phyloP scores from a whole-genome alignment of 164 flowering plant species.

The Houttuynia cordata region DNA sequence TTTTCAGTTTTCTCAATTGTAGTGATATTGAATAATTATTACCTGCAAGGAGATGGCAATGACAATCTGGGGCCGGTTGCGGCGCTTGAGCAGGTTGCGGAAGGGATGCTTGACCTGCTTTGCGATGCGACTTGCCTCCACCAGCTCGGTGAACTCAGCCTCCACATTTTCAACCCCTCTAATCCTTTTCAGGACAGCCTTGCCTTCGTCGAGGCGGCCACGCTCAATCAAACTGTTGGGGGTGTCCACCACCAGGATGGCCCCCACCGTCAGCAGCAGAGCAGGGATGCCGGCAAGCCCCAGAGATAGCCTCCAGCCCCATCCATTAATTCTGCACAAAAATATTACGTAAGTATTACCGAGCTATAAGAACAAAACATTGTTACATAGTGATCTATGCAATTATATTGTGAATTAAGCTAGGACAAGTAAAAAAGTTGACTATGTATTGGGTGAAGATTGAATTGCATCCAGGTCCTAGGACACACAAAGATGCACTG shows the following conservation, averaged over 20 bases:
- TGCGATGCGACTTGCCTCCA: conserved; percentile 76
- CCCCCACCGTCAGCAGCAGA: conserved; percentile 50
- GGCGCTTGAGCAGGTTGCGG: conserved; percentile 54
- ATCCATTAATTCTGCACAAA: conserved; percentile 5
- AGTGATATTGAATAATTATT: too few relatives aligned
- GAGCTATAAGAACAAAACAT: too few relatives aligned
- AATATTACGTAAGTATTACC: too few relatives aligned
- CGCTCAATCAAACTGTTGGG: conserved; percentile 93
- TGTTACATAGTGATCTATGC: too few relatives aligned
- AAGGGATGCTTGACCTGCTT: conserved; percentile 77
- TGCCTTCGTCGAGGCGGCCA: conserved; percentile 69
- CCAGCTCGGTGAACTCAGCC: conserved; percentile 66
- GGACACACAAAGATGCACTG: too few relatives aligned
- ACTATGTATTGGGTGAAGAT: too few relatives aligned
- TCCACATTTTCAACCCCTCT: conserved; percentile 77
- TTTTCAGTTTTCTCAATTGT: too few relatives aligned
- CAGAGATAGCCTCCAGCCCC: conserved; percentile 93
- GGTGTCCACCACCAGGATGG: conserved; percentile 71
- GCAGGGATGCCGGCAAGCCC: conserved; percentile 88
- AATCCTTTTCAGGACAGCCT: conserved; percentile 57
- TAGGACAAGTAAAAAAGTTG: too few relatives aligned
- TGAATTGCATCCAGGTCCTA: too few relatives aligned
- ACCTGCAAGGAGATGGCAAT: conserved; percentile 58
- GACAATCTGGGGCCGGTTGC: conserved; percentile 60
- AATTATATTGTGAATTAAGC: too few relatives aligned